These are phyloP conservation scores for Camelina hispida DNA, from an alignment of 345 rosid genomes.

Conservation along the genomic window DNA sequence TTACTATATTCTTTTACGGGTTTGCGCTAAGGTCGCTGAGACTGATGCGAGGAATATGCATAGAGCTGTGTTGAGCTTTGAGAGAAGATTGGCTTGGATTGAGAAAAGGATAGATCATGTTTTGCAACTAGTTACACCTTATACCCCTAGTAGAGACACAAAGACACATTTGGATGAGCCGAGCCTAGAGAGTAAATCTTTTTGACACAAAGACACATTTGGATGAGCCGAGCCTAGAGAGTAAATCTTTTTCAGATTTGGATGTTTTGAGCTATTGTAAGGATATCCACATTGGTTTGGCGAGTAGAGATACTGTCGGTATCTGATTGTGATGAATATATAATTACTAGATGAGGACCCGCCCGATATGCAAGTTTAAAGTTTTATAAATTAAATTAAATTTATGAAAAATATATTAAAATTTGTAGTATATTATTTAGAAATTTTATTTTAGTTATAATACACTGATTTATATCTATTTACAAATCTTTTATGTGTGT, in stretches of 20 bases:
- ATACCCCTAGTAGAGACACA: not conserved
- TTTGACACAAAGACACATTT: too few species aligned
- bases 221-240: not conserved
- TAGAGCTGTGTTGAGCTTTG: slow-evolving; percentile 65
- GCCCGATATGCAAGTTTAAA: too few species aligned
- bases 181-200: not conserved
- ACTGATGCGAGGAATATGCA: slow-evolving; percentile 73
- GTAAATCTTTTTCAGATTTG: not conserved
- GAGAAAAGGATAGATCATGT: slow-evolving; percentile 65
- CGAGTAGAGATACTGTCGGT: too few species aligned
- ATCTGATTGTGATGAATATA: too few species aligned
- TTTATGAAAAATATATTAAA: too few species aligned
- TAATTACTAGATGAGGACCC: too few species aligned
- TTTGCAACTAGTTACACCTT: slow-evolving; percentile 54
- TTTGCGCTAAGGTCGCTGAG: slow-evolving; percentile 70
- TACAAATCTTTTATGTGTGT: too few species aligned
- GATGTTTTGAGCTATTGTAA: not conserved
- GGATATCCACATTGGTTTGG: not conserved
- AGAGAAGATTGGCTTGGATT: slow-evolving; percentile 81
- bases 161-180: too few species aligned
- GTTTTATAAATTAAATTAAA: too few species aligned
- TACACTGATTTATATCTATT: too few species aligned
- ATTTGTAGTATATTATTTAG: too few species aligned
- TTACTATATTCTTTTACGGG: slow-evolving; percentile 74
- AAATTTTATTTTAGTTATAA: too few species aligned